These are phyloP conservation scores for Berkeleyomyces rouxiae DNA, from an alignment of 2,329 filamentous ascomycete genomes.

Conservation along the genomic window DNA sequence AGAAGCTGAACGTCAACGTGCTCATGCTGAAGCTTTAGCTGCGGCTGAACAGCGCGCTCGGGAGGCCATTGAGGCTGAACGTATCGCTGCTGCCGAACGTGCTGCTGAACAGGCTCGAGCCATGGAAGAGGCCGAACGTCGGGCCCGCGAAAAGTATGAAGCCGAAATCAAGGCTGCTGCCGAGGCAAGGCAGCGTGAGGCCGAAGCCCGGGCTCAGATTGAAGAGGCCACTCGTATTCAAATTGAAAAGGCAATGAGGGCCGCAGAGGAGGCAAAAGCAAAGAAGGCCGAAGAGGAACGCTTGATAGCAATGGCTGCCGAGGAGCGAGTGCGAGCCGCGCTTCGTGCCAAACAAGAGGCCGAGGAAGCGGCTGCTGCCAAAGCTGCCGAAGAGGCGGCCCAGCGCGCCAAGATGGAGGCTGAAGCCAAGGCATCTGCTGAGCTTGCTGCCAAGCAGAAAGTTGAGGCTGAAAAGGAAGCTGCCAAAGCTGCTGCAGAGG, in stretches of 20 bases:
- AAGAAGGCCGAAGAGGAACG: slow-evolving; percentile 16
- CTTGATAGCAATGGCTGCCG: slow-evolving; percentile 6
- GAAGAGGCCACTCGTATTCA: slow-evolving; percentile 18
- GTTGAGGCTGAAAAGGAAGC: slow-evolving; percentile 22
- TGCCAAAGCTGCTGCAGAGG: slow-evolving; percentile 21
- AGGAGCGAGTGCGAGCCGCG: slow-evolving; percentile 20
- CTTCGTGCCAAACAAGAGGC: slow-evolving; percentile 23
- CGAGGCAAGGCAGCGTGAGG: slow-evolving; percentile 18
- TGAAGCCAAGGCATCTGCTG: slow-evolving; percentile 21
- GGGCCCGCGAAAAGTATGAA: slow-evolving; percentile 21
- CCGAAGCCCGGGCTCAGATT: slow-evolving; percentile 15
- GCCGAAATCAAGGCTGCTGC: slow-evolving; percentile 18
- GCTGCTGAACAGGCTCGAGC: slow-evolving; percentile 19
- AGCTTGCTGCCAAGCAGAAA: slow-evolving; percentile 25
- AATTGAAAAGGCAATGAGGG: slow-evolving; percentile 15
- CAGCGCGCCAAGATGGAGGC: slow-evolving; percentile 16
- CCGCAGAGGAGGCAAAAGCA: slow-evolving; percentile 18
- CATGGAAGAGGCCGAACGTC: slow-evolving; percentile 24
- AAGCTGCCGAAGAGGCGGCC: slow-evolving; percentile 14
- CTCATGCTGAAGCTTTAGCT: slow-evolving; percentile 24
- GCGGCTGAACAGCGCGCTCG: slow-evolving; percentile 29
- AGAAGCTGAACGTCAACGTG: slow-evolving; percentile 27
- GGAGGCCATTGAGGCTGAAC: slow-evolving; percentile 25
- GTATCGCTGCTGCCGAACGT: slow-evolving; percentile 28
- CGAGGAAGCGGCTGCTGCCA: slow-evolving; percentile 19